phyloP scores from a whole-genome alignment of 2,329 filamentous ascomycete genomes.

The Paecilomyces sp. region DNA sequence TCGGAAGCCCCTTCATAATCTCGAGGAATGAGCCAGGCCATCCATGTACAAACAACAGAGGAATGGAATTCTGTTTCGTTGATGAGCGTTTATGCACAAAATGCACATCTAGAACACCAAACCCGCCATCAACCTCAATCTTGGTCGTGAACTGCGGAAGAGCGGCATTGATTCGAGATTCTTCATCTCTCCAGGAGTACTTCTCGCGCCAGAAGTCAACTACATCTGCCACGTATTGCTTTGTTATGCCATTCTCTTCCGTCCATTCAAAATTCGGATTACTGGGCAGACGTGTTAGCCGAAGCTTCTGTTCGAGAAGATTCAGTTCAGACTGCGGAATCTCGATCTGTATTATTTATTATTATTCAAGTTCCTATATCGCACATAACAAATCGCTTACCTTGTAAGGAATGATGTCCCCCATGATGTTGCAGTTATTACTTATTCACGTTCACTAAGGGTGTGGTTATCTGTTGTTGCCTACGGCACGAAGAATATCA shows the following conservation, averaged over 20 bases:
- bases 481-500: not conserved
- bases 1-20: not conserved
- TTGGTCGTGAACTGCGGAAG: conserved; percentile 1
- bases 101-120: not conserved
- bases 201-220: not conserved
- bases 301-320: not conserved
- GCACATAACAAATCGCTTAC: not conserved
- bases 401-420: not conserved
- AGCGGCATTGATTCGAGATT: not conserved
- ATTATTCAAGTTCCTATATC: not conserved
- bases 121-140: not conserved
- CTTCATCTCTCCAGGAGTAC: conserved; percentile 1
- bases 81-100: not conserved
- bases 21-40: conserved; percentile 16
- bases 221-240: not conserved
- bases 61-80: not conserved
- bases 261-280: not conserved
- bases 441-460: not conserved
- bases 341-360: not conserved
- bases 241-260: not conserved
- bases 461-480: not conserved
- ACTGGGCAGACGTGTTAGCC: not conserved
- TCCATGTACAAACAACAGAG: conserved; percentile 14
- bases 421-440: not conserved
- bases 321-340: not conserved